phyloP scores from a whole-genome alignment of 2,329 filamentous ascomycete species.

The Cryphonectria nitschkei region DNA sequence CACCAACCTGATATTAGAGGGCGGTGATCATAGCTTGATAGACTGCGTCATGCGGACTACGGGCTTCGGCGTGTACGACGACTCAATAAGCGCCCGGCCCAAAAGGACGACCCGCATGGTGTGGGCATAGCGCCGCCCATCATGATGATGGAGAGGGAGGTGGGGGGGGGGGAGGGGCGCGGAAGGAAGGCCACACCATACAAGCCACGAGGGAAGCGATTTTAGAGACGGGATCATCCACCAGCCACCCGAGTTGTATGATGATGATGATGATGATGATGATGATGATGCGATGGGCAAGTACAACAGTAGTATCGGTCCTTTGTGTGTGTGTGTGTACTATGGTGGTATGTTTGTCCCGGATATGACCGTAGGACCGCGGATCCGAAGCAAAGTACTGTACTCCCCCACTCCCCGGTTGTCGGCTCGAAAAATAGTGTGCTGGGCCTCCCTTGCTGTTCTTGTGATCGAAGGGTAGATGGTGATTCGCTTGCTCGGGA shows the following conservation, averaged over 20 bases:
- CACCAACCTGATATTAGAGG: neutral
- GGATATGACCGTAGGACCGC: slow-evolving; percentile 4
- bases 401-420: neutral
- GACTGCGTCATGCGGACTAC: slow-evolving; percentile 1
- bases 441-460: neutral
- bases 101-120: slow-evolving; percentile 2
- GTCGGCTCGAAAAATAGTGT: neutral
- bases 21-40: neutral
- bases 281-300: neutral
- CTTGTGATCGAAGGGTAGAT: neutral
- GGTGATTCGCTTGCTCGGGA: neutral
- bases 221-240: neutral
- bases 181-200: neutral
- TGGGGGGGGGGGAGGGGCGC: neutral
- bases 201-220: neutral
- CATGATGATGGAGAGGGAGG: neutral
- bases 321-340: neutral
- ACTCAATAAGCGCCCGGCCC: neutral
- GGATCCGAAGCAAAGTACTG: neutral
- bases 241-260: neutral
- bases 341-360: neutral
- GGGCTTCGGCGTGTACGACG: slow-evolving; percentile 5
- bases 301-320: neutral
- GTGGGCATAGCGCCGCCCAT: slow-evolving; percentile 1
- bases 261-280: neutral